Percentiles rank a stretch among this genome's conserved stretches.
Evolutionary conservation across 108 stramenopile species (phyloP).

Genomic region (Fistulifera pelliculosa): DNA sequence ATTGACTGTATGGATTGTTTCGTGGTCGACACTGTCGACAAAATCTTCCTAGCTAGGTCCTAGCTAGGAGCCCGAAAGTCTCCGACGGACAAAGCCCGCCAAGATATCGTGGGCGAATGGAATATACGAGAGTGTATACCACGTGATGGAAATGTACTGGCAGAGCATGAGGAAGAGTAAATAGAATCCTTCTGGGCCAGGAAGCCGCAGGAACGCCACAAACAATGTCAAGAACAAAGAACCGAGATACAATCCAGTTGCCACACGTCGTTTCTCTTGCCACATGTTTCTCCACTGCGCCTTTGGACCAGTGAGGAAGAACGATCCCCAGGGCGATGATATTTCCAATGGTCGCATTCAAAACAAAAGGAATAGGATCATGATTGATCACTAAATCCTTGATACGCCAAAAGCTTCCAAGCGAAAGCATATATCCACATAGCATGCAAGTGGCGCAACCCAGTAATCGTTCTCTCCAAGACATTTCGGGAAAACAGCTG

Average conservation of each 20-base stretch:
- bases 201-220: constrained; percentile 19
- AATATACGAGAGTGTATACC: constrained; percentile 54
- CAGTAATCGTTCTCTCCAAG: constrained; percentile 35
- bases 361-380: constrained; percentile 36
- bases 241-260: constrained; percentile 30
- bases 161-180: constrained; percentile 32
- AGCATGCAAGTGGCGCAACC: constrained; percentile 53
- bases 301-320: constrained; percentile 46
- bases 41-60: too few relatives aligned
- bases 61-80: background rate
- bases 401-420: constrained; percentile 46
- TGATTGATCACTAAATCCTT: constrained; percentile 27
- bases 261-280: constrained; percentile 27
- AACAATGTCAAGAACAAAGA: constrained; percentile 29
- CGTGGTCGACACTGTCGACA: too few relatives aligned
- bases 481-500: constrained; percentile 9
- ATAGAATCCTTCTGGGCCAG: constrained; percentile 19
- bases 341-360: constrained; percentile 48
- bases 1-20: too few relatives aligned
- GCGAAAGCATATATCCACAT: constrained; percentile 39
- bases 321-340: constrained; percentile 41
- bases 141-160: constrained; percentile 45
- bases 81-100: background rate
- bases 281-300: constrained; percentile 41
- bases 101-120: constrained; percentile 42